Evolutionary conservation across 208 protist species (phyloP), one percentile per base, ranked within the genome.

Genomic region (Tritrichomonas musculus): DNA sequence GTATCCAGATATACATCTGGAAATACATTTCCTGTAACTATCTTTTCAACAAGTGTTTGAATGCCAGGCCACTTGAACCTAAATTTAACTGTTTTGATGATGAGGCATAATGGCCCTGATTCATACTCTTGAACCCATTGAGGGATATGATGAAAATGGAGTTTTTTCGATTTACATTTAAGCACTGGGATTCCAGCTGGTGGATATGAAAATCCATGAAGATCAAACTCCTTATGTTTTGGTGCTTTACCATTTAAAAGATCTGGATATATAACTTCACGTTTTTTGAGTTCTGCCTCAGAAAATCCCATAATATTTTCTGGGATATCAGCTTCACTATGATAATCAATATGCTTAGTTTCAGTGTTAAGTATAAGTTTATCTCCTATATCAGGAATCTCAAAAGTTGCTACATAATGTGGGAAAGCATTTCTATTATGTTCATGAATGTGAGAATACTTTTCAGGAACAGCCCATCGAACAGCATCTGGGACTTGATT

Each of bases 401-500:
- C 44, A 30, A 88, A 88, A 14, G n/a, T 88, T 13, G 47, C 77
- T 13, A 47, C 47, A 39, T 53, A 88, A 57, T 88, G 77, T 27
- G 77, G 77, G 36, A 57, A 88, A 14, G 47, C 17, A 57, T 88
- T 88, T 53, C 77, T 3, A 57, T 88, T 88, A 60, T 53, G 20
- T 88, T 88, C 77, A 50, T 88, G 77, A 57, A 88, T 60, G 30
- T 53, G 27, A 41, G 77, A 20, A 30, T 57, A 88, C 25, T 53
- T 88, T 33, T 88, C 77, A 5, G 77, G 77, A 88, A 88, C 44
- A 47, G 77, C 47, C 77, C 77, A 88, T 53, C 77, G 44, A 39
- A 88, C 2, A 5, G 25, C 44, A 27, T 22, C 9, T 30, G 77
- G 77, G 0, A 47, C 47, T 53, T 88, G 77, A 33, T 44, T 33